These are phyloP conservation scores for Penicillium palitans DNA, from an alignment of 2,329 filamentous ascomycete species.

Conservation along the genomic window DNA sequence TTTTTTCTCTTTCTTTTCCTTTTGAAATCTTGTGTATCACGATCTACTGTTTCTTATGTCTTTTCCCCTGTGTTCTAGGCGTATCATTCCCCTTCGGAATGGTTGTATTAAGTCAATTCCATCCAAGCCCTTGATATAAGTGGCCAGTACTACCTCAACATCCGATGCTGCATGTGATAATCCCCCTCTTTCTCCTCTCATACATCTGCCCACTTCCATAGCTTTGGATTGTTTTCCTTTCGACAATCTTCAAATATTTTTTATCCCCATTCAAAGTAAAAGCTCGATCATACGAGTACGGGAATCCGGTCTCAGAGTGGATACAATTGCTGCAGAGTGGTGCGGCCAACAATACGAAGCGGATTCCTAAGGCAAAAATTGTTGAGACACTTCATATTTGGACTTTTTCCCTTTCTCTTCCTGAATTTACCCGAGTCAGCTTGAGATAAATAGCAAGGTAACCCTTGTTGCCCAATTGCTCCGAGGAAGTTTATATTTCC, in stretches of 20 bases:
- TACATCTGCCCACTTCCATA: not conserved
- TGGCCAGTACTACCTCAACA: not conserved
- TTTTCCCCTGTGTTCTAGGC: slow-evolving; percentile 2
- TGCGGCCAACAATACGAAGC: slow-evolving; percentile 3
- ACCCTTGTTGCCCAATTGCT: not conserved
- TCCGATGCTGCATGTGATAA: slow-evolving; percentile 7
- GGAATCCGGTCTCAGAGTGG: not conserved
- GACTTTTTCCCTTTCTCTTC: not conserved
- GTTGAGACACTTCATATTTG: not conserved
- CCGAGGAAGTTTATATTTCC: not conserved
- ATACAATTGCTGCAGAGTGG: slow-evolving; percentile 1
- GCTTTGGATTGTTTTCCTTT: not conserved
- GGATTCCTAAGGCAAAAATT: slow-evolving; percentile 10
- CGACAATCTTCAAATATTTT: not conserved
- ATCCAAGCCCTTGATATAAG: not conserved
- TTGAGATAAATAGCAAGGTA: not conserved
- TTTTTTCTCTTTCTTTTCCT: not conserved
- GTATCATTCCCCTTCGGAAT: not conserved
- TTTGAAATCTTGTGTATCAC: slow-evolving; percentile 12
- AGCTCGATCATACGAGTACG: slow-evolving; percentile 3
- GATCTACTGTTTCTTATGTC: slow-evolving; percentile 12
- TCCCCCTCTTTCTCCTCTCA: slow-evolving; percentile 4
- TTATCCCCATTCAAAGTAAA: not conserved
- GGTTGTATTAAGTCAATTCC: slow-evolving; percentile 3
- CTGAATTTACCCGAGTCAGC: not conserved